Evolutionary conservation across 2,329 filamentous ascomycete species (phyloP).

Genomic region (Colletotrichum agaves): DNA sequence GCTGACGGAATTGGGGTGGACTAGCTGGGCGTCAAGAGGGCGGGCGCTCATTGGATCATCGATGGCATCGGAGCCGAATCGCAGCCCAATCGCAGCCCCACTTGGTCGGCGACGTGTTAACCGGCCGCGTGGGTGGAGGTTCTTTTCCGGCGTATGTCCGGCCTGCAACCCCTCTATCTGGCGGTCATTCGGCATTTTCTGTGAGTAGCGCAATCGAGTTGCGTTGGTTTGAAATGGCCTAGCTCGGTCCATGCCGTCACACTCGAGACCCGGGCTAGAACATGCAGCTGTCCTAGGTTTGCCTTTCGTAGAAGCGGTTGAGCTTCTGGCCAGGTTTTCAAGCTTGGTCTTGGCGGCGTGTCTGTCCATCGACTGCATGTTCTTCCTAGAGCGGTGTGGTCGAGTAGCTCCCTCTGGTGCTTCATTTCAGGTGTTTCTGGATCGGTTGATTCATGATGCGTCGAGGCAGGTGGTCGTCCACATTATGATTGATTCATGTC

Average conservation of each 20-base stretch:
- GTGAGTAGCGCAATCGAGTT: conserved; percentile 14
- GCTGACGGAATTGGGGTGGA: conserved; percentile 20
- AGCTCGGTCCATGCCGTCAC: conserved; percentile 12
- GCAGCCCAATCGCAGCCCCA: conserved; percentile 26
- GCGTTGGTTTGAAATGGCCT: background rate
- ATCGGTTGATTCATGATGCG: background rate
- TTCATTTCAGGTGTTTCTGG: background rate
- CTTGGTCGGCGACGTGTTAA: conserved; percentile 11
- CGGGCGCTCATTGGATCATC: conserved; percentile 23
- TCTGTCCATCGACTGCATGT: background rate
- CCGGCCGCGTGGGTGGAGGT: conserved; percentile 20
- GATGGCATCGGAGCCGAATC: conserved; percentile 32
- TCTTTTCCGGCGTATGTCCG: conserved; percentile 30
- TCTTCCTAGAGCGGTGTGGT: background rate
- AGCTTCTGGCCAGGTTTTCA: background rate
- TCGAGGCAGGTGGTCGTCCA: conserved; percentile 4
- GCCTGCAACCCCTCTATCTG: conserved; percentile 11
- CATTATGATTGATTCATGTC: conserved; percentile 62
- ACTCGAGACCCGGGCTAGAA: background rate
- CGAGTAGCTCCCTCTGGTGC: background rate
- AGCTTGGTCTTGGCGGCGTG: background rate
- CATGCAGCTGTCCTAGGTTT: conserved; percentile 1
- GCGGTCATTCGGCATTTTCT: conserved; percentile 17
- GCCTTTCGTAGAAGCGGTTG: background rate
- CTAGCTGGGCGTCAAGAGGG: conserved; percentile 7